Conservation (phyloP, 2,329 filamentous ascomycete genomes). For the Ramularia collo-cygni region DNA sequence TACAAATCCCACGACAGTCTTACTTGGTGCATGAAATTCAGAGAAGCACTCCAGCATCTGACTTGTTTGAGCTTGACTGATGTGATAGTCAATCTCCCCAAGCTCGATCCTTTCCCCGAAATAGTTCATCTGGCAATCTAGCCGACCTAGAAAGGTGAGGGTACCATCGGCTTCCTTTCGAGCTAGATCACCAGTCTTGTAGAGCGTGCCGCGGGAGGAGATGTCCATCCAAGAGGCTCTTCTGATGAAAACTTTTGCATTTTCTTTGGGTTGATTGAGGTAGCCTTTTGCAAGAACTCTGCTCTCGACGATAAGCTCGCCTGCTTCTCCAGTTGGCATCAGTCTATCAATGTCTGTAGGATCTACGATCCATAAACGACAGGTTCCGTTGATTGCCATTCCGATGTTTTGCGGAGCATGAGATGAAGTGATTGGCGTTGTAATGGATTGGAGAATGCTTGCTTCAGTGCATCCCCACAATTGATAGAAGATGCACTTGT, state of each 20-base stretch:
- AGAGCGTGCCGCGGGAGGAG: background rate
- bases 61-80: too few relatives aligned
- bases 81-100: slow-evolving; percentile 5
- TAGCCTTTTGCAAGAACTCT: slow-evolving; percentile 3
- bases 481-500: background rate
- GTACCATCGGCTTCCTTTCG: background rate
- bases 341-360: background rate
- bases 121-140: slow-evolving; percentile 4
- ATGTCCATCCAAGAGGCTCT: background rate
- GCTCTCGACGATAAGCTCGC: slow-evolving; percentile 3
- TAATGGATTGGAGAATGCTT: slow-evolving; percentile 3
- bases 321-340: background rate
- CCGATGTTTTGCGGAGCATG: slow-evolving; percentile 2
- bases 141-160: slow-evolving; percentile 1
- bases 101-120: slow-evolving; percentile 4
- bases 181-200: slow-evolving; percentile 1
- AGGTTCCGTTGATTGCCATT: background rate
- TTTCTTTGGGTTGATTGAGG: slow-evolving; percentile 2
- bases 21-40: background rate
- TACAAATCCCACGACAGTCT: background rate
- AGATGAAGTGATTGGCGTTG: background rate
- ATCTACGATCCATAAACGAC: slow-evolving; percentile 2
- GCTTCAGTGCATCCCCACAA: slow-evolving; percentile 4
- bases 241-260: background rate
- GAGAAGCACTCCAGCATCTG: slow-evolving; percentile 1